Evolutionary conservation across 371 early-diverging fungal genomes (phyloP), one percentile per base, ranked within the genome.

Genomic region (Lichtheimia hyalospora): DNA sequence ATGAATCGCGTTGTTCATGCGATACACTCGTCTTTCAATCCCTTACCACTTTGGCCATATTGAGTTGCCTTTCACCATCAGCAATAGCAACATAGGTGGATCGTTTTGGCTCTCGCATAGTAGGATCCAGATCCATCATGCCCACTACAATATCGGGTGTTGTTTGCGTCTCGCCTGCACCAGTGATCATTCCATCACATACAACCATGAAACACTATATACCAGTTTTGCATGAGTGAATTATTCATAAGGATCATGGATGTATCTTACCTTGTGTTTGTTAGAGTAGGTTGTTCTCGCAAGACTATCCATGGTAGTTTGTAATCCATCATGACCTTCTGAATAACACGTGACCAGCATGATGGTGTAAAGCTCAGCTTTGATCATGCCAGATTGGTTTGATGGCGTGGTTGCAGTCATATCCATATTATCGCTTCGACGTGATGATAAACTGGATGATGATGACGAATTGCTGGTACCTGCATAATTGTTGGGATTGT

Each of bases 61-160:
- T 99, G 64, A 91, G 83, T 62, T 93, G 93, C 70, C 91, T 92
- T 54, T 83, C 75, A 25, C 98, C 99, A 58, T 92, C 87, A 2
- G 95, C 94, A 54, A 98, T 88, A 40, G 97, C 92, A 16, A 96
- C 75, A 70, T 98, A 99, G 48, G 86, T 81, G 49, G 85, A 78
- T 24, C 89, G 70, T 65, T 83, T 84, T 14, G 70, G 90, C 4
- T 78, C 76, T 21, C 77, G 64, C 62, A 77, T 72, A 13, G 79
- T 80, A 23, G 86, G 78, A 4, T 83, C 83, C 3, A 86, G 62
- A 51, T 88, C 89, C 77, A 92, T 60, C 86, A 85, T 89, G 70
- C 80, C 62, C 63, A 81, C 68, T 58, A 92, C 77, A 57, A 91
- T 90, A 67, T 88, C 93, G 18, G 88, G 92, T 14, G 92, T 95